A percentile compares a stretch with the other conserved stretches of the same genome.
Evolutionary conservation across 106 monocot genomes (phyloP).

Genomic region (Dendrobium officinale): DNA sequence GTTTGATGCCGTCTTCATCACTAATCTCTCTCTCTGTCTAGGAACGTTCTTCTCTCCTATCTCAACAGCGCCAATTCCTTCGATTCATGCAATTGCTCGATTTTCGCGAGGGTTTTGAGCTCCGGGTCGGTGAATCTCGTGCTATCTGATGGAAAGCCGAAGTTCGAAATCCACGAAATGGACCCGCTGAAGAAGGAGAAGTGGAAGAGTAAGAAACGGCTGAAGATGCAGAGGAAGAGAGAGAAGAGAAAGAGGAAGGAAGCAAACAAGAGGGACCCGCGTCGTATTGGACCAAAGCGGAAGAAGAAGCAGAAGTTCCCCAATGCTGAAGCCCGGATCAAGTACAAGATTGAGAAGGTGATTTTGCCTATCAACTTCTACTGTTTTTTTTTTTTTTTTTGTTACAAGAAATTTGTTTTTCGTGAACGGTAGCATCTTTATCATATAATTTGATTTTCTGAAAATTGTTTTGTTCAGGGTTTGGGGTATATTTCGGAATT

Average conservation of each 20-base stretch:
- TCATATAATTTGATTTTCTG: constrained; percentile 1
- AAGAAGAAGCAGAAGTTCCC: constrained; percentile 46
- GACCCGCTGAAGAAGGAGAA: constrained; percentile 56
- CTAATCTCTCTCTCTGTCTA: not conserved
- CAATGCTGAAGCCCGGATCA: constrained; percentile 47
- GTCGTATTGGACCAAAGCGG: constrained; percentile 53
- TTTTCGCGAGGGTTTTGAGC: constrained; percentile 4
- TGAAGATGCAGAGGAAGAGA: constrained; percentile 72
- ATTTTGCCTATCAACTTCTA: not conserved
- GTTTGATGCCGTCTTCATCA: not conserved
- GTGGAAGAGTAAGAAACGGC: constrained; percentile 60
- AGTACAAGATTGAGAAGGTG: constrained; percentile 85
- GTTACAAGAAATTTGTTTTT: not conserved
- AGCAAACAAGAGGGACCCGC: constrained; percentile 62
- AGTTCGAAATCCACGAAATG: constrained; percentile 54
- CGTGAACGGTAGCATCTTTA: not conserved
- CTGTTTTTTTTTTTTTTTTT: not conserved
- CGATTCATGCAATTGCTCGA: not conserved
- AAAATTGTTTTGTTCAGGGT: not conserved
- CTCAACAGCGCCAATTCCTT: not conserved
- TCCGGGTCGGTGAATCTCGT: constrained; percentile 46
- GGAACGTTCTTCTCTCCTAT: not conserved
- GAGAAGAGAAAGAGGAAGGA: constrained; percentile 80
- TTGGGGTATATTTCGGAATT: too few relatives aligned
- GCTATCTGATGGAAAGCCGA: constrained; percentile 51